Base-by-base conservation (phyloP, 2,329 filamentous ascomycete species). In the Aspergillus phoenicis region DNA sequence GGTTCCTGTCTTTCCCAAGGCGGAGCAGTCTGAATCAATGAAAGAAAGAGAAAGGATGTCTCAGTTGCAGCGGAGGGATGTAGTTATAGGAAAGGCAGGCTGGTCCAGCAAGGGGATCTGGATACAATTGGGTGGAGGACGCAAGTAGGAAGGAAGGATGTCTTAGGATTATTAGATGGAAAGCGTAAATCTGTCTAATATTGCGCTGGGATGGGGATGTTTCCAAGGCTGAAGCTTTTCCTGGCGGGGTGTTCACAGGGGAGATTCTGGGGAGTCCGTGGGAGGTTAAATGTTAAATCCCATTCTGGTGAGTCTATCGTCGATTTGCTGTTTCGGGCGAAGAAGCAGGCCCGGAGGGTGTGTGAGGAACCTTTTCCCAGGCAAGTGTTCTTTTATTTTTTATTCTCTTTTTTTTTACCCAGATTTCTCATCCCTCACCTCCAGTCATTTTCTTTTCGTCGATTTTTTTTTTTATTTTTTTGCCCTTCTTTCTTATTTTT, bases 51-150 rank as follows among this genome's bases (percentile, higher is more conserved):
- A 52, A 52, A 49, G 52, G 45, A 45, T 64, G 66, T 68, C 64
- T 68, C 66, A 68, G 64, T 60, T 59, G 64, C 52, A 62, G 41
- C 53, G 38, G 64, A 66, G 63, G 65, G 65, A 62, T 64, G 64
- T 56, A 59, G 59, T 61, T 65, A 64, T 66, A 64, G 60, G 64
- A 59, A 64, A 60, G 43, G 54, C 24, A 53, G 60, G 57, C 38
- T 60, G 57, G 57, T 54, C 58, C 64, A 67, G 66, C 66, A 67
- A 67, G 66, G 65, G 64, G 66, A 66, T 36, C 45, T 53, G 58
- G 61, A 53, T 55, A 52, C 51, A 58, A 57, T 61, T 52, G 62
- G 62, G 54, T 52, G 54, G 56, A 59, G 48, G 63, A 63, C 41
- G 63, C 62, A 65, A 57, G 59, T 61, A 41, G 45, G 38, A 38